Base-by-base conservation (phyloP, 306 rosid genomes). In the Ormosia semicastrata region DNA sequence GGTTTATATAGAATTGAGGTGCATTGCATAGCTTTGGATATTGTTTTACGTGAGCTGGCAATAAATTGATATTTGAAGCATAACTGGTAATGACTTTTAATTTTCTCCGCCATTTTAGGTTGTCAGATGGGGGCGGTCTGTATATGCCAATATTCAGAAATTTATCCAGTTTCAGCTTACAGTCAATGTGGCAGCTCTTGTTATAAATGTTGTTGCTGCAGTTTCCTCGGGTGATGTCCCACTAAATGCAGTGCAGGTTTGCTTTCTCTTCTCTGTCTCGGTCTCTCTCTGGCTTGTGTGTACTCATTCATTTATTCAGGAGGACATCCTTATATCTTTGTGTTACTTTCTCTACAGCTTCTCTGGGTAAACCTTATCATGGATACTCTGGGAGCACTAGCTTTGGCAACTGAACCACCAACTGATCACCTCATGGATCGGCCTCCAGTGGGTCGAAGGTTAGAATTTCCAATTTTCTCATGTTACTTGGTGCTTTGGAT, bases 101-200 rank as follows among this genome's bases (percentile, higher is more conserved):
- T 75, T 29, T 59, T 76, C 41, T 80, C 32, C 4, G 9, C 18
- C 15, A 43, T 43, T 90, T 71, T 81, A 96, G 99, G 99, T 94
- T 85, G 99, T 96, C 47, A 86, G 98, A 85, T 96, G 99, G 99
- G 98, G 99, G 17, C 94, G 99, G 37, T 94, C 99, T 58, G 99
- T 96, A 15, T 96, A 91, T 90, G 99, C 98, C 80, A 96, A 96
- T 80, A 96, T 96, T 81, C 99, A 96, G 90, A 96, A 96, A 88
- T 96, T 96, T 86, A 96, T 96, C 87, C 99, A 96, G 91, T 96
- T 96, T 82, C 99, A 96, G 80, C 97, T 96, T 43, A 96, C 99
- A 46, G 99, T 96, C 54, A 96, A 96, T 76, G 99, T 94, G 60
- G 99, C 99, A 7, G 99, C 99, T 24, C 97, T 96, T 44, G 62